phyloP scores from a whole-genome alignment of 768 basidiomycete species.

The Tylopilus cervinicoccineus region DNA sequence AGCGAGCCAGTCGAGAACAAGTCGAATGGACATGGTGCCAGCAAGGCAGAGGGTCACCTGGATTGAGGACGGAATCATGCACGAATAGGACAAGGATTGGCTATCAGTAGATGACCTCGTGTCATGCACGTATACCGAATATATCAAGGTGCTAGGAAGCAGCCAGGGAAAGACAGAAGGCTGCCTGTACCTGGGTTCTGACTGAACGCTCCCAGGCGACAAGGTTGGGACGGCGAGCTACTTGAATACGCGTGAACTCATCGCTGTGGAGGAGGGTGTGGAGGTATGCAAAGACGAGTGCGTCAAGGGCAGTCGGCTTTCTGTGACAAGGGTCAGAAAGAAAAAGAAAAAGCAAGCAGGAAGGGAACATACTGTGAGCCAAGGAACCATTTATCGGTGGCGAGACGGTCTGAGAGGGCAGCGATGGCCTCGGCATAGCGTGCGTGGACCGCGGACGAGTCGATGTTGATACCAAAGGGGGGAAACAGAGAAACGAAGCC shows the following conservation, averaged over 20 bases:
- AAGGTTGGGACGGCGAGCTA: conserved; percentile 69
- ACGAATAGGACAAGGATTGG: background rate
- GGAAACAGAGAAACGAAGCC: conserved; percentile 66
- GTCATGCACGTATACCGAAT: conserved; percentile 12
- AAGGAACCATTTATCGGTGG: conserved; percentile 78
- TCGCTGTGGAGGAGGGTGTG: conserved; percentile 54
- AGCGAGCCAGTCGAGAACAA: conserved; percentile 16
- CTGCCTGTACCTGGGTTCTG: conserved; percentile 50
- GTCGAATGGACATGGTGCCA: conserved; percentile 9
- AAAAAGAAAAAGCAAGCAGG: background rate
- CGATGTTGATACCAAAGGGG: conserved; percentile 54
- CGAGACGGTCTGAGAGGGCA: conserved; percentile 71
- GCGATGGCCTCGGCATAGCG: conserved; percentile 70
- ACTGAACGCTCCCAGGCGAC: conserved; percentile 77
- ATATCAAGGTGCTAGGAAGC: conserved; percentile 13
- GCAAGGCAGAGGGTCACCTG: conserved; percentile 10
- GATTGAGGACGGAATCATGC: conserved; percentile 7
- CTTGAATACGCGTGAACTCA: conserved; percentile 51
- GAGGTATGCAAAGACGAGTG: conserved; percentile 78
- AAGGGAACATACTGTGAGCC: conserved; percentile 55
- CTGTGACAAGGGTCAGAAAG: conserved; percentile 36
- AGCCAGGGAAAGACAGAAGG: conserved; percentile 35
- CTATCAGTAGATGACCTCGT: background rate
- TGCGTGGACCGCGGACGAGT: conserved; percentile 45
- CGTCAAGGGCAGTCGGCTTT: conserved; percentile 75